Base-by-base conservation (phyloP, 2,329 filamentous ascomycete genomes). In the Colletotrichum eremochloae region DNA sequence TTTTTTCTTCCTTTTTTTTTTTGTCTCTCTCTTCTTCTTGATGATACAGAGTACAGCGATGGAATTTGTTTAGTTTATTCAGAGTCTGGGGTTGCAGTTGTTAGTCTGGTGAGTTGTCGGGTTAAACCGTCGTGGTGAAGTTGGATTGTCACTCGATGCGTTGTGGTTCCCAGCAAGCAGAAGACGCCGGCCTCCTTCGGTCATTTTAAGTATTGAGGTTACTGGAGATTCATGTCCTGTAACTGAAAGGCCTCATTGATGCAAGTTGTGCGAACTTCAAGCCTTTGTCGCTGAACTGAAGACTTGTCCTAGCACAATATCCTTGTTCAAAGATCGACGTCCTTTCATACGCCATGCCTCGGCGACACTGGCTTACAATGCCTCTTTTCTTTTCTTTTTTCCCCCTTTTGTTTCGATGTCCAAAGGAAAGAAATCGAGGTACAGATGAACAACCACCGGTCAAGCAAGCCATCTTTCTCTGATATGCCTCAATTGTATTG, bases 131-230 rank as follows among this genome's bases (percentile, higher is more conserved):
- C n/a, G n/a, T 18, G n/a, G 9, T 36, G 24, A 48, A 20, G 42
- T 36, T 40, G 31, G 65, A 31, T 44, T 46, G 56, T 52, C 42
- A 29, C 40, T 48, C 40, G 67, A 53, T 63, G 50, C 33, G 14
- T 53, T 46, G 8, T 40, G 24, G 20, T 44, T 14, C n/a, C 38
- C 5, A 14, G 9, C 12, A 24, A n/a, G 42, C 24, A 31, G 50
- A 36, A n/a, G 15, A 63, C n/a, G 52, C 50, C 9, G 38, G 58
- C 8, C 29, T 48, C 24, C 4, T 29, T 8, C 38, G 15, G 31
- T 33, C 31, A 20, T 15, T 52, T 52, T 52, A 56, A 50, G 48
- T 69, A 52, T 15, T 4, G n/a, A 8, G 11, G 14, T 15, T 12
- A 14, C 3, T 15, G 5, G 11, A 42, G 3, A 29, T n/a, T 29